Percentiles rank a stretch among this genome's conserved stretches.
phyloP scores from a whole-genome alignment of 1,139 yeast species.

The Pichia sp. region DNA sequence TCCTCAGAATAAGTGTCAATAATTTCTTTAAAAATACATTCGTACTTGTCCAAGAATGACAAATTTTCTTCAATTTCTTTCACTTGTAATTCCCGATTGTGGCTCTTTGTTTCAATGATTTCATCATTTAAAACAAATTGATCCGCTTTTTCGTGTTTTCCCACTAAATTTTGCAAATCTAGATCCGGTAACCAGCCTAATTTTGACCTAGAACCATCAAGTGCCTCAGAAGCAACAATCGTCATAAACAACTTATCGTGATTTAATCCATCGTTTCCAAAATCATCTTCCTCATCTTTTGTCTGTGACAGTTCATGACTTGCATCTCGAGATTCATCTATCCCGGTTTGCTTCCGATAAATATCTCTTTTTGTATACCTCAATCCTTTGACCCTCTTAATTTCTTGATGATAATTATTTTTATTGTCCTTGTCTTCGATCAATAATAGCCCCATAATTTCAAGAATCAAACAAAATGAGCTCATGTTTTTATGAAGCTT shows the following conservation, averaged over 20 bases:
- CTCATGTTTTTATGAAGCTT: conserved; percentile 29
- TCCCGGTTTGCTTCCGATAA: conserved; percentile 11
- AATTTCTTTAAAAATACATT: conserved; percentile 2
- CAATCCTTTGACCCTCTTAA: conserved; percentile 66
- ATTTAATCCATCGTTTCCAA: conserved; percentile 1
- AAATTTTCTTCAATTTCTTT: conserved; percentile 7
- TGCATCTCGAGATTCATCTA: conserved; percentile 1
- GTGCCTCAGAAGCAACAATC: conserved; percentile 26
- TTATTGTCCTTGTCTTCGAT: conserved; percentile 30
- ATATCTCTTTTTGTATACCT: conserved; percentile 32
- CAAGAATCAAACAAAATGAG: conserved; percentile 56
- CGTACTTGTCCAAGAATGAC: conserved; percentile 13
- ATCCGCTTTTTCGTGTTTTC: neutral
- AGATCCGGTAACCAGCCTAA: neutral
- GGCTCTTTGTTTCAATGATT: neutral
- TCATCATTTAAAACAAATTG: neutral
- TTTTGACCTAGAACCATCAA: conserved; percentile 18
- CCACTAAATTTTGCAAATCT: neutral
- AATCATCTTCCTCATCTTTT: conserved; percentile 11
- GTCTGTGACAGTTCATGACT: neutral
- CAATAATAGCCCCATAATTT: conserved; percentile 68
- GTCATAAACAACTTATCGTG: conserved; percentile 18
- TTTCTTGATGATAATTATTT: conserved; percentile 29
- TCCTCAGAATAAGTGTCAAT: conserved; percentile 3
- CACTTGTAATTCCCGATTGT: neutral